These are phyloP conservation scores for Chaetomium sp. DNA, from an alignment of 2,329 filamentous ascomycete genomes.

Conservation along the genomic window DNA sequence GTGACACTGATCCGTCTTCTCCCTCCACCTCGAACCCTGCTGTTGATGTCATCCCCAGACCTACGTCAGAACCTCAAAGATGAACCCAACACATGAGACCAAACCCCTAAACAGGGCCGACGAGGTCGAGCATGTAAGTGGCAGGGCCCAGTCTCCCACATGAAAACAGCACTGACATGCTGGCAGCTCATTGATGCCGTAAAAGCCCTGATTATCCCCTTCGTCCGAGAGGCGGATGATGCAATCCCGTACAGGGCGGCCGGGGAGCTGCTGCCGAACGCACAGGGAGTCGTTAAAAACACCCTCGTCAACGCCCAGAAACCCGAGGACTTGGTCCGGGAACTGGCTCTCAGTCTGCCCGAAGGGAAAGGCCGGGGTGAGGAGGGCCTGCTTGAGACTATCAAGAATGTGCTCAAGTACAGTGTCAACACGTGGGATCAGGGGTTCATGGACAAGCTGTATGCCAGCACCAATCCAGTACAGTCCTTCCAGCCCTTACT, in stretches of 20 bases:
- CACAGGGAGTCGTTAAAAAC: conserved; percentile 49
- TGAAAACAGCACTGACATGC: background rate
- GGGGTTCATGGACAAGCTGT: conserved; percentile 94
- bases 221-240: conserved; percentile 70
- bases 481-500: conserved; percentile 34
- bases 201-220: conserved; percentile 68
- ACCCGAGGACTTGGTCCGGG: conserved; percentile 58
- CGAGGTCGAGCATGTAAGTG: conserved; percentile 40
- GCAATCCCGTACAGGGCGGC: conserved; percentile 55
- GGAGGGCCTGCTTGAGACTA: conserved; percentile 71
- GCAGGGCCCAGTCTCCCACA: conserved; percentile 6
- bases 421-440: conserved; percentile 99
- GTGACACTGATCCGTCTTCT: background rate
- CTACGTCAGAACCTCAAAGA: conserved; percentile 10
- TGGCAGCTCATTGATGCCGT: conserved; percentile 68
- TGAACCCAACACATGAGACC: conserved; percentile 26
- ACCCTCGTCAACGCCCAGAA: conserved; percentile 65
- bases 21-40: conserved; percentile 3
- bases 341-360: conserved; percentile 62
- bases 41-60: conserved; percentile 9
- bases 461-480: conserved; percentile 83
- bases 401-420: conserved; percentile 74
- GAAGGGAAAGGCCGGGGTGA: conserved; percentile 60
- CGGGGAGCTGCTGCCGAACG: conserved; percentile 51
- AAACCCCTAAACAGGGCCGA: conserved; percentile 35